A percentile compares a stretch with the other conserved stretches of the same genome.
Conservation (phyloP, 768 basidiomycete genomes). For the Podaxis sp. region DNA sequence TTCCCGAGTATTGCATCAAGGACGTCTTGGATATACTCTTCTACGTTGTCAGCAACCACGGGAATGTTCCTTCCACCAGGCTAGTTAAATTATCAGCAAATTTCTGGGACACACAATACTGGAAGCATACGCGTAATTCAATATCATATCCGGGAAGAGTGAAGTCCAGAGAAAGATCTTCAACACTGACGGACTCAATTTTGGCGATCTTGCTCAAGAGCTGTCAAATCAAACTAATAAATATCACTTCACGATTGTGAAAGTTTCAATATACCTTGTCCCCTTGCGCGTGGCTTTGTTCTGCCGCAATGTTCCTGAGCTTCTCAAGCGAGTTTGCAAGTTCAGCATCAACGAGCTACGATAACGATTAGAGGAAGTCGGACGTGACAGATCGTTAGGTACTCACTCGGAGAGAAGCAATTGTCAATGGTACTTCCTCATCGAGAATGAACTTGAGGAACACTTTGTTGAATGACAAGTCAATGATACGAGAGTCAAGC, state of each 20-base stretch:
- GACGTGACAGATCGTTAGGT: neutral
- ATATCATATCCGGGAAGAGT: slow-evolving; percentile 95
- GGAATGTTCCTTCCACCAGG: slow-evolving; percentile 72
- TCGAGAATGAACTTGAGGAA: slow-evolving; percentile 90
- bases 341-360: slow-evolving; percentile 75
- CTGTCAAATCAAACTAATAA: slow-evolving; percentile 22
- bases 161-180: slow-evolving; percentile 92
- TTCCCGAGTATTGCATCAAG: slow-evolving; percentile 84
- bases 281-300: slow-evolving; percentile 33
- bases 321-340: slow-evolving; percentile 85
- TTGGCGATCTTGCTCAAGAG: slow-evolving; percentile 51
- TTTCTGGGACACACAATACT: neutral
- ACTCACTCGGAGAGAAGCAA: slow-evolving; percentile 76
- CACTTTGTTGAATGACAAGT: slow-evolving; percentile 91
- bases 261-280: slow-evolving; percentile 45
- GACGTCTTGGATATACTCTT: slow-evolving; percentile 85
- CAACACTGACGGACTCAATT: slow-evolving; percentile 63
- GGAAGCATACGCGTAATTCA: slow-evolving; percentile 68
- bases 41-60: slow-evolving; percentile 85
- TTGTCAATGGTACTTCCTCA: slow-evolving; percentile 77
- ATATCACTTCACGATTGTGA: neutral
- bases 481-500: slow-evolving; percentile 96
- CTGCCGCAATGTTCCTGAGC: slow-evolving; percentile 62
- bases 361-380: slow-evolving; percentile 11
- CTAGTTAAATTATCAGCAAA: slow-evolving; percentile 30